These are phyloP conservation scores for Nosema muscidifuracis DNA, from an alignment of 371 early-diverging fungal genomes.

Conservation along the genomic window DNA sequence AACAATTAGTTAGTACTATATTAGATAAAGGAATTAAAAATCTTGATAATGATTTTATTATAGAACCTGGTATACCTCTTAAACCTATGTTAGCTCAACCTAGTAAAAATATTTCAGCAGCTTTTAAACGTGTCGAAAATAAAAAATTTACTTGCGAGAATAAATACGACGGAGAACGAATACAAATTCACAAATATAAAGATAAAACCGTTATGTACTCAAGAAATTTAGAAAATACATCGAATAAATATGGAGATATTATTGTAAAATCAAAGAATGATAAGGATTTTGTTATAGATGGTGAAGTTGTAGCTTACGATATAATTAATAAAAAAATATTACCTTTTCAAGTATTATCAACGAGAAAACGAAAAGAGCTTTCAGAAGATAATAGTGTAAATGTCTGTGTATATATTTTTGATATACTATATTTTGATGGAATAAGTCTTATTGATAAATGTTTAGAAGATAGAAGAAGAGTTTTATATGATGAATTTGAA, in stretches of 20 bases:
- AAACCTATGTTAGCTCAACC: conserved; percentile 99
- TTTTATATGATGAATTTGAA: conserved; percentile 70
- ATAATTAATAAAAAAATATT: conserved; percentile 70
- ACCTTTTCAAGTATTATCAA: conserved; percentile 87
- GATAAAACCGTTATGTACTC: conserved; percentile 69
- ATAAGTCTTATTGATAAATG: conserved; percentile 71
- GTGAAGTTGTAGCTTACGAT: conserved; percentile 98
- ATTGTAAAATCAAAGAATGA: conserved; percentile 66
- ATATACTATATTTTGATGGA: conserved; percentile 86
- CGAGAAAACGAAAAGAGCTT: conserved; percentile 89
- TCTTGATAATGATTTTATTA: conserved; percentile 20
- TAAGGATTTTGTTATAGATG: conserved; percentile 86
- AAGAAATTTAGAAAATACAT: conserved; percentile 89
- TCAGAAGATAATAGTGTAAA: conserved; percentile 63
- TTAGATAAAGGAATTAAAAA: conserved; percentile 66
- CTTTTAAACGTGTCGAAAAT: conserved; percentile 65
- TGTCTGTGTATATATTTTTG: conserved; percentile 94
- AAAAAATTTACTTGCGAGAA: conserved; percentile 83
- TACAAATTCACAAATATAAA: conserved; percentile 69
- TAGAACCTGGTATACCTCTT: conserved; percentile 77
- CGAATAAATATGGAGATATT: conserved; percentile 83
- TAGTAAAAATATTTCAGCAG: conserved; percentile 81
- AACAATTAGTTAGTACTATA: conserved; percentile 38
- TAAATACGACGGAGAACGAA: conserved; percentile 99
- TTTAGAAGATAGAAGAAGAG: conserved; percentile 71